Conservation (phyloP, 345 rosid genomes). For the Populus nigra region DNA sequence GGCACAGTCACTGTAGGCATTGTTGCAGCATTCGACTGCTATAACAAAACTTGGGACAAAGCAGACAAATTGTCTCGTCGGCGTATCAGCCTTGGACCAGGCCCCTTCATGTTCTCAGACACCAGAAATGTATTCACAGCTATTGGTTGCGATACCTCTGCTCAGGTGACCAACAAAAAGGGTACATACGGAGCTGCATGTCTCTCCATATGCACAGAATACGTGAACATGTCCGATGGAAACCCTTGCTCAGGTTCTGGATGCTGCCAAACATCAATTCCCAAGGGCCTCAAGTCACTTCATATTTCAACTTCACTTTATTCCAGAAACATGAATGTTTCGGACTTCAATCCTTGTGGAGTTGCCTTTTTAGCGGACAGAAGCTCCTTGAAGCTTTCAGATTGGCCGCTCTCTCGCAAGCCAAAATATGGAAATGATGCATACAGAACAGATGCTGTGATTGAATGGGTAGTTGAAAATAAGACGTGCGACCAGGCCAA, state of each 20-base stretch:
- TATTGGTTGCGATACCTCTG: conserved; percentile 23
- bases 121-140: conserved; percentile 25
- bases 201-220: not conserved
- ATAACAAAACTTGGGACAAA: not conserved
- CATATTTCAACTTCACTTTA: not conserved
- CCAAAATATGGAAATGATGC: not conserved
- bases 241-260: not conserved
- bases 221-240: not conserved
- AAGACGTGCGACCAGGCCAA: conserved; percentile 6
- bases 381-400: not conserved
- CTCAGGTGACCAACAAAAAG: not conserved
- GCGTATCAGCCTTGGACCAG: not conserved
- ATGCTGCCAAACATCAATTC: not conserved
- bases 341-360: conserved; percentile 10
- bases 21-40: conserved; percentile 8
- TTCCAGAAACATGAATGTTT: no score
- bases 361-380: conserved; percentile 17
- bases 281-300: not conserved
- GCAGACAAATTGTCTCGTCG: no score
- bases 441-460: not conserved
- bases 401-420: not conserved
- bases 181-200: conserved; percentile 8
- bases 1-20: conserved; percentile 14
- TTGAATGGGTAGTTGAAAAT: conserved; percentile 20
- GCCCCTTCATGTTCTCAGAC: conserved; percentile 16